Percentiles rank a stretch among this genome's conserved stretches.
phyloP scores from a whole-genome alignment of 1,284 basidiomycete genomes.

The Filobasidium uniguttulatum region DNA sequence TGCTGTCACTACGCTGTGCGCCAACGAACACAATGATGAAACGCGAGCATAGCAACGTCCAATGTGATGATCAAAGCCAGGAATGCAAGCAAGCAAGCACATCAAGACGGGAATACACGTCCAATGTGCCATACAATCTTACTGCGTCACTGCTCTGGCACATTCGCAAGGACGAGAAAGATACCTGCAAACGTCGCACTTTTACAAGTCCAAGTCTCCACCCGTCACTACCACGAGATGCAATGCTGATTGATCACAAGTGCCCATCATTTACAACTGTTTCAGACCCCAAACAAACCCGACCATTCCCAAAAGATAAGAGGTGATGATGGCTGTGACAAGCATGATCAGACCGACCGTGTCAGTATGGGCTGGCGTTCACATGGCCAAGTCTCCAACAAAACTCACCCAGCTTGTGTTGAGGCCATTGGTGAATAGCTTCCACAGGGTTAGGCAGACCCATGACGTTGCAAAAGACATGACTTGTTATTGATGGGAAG shows the following conservation, averaged over 20 bases:
- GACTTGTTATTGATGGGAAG: conserved; percentile 51
- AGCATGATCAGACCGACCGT: not conserved
- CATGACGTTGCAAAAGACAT: conserved; percentile 89
- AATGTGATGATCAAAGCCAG: too few species aligned
- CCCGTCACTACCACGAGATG: too few species aligned
- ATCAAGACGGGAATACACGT: too few species aligned
- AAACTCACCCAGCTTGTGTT: conserved; percentile 20
- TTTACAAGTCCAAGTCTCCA: too few species aligned
- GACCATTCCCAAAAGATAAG: conserved; percentile 30
- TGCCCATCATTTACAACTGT: not conserved
- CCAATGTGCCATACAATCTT: too few species aligned
- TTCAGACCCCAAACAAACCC: conserved; percentile 23
- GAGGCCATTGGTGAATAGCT: conserved; percentile 24
- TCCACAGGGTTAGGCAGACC: conserved; percentile 41
- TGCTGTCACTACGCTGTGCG: too few species aligned
- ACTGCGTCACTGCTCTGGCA: too few species aligned
- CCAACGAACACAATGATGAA: too few species aligned
- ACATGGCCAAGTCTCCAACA: not conserved
- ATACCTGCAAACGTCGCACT: too few species aligned
- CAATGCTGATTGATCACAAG: not conserved
- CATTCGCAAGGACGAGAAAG: too few species aligned
- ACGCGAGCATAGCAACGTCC: too few species aligned
- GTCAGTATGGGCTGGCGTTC: not conserved
- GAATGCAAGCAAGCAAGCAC: too few species aligned
- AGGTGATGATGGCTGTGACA: conserved; percentile 19